A percentile compares a stretch with the other conserved stretches of the same genome.
Evolutionary conservation across 163 green algal genomes (phyloP).

Genomic region (Volvox carteri): DNA sequence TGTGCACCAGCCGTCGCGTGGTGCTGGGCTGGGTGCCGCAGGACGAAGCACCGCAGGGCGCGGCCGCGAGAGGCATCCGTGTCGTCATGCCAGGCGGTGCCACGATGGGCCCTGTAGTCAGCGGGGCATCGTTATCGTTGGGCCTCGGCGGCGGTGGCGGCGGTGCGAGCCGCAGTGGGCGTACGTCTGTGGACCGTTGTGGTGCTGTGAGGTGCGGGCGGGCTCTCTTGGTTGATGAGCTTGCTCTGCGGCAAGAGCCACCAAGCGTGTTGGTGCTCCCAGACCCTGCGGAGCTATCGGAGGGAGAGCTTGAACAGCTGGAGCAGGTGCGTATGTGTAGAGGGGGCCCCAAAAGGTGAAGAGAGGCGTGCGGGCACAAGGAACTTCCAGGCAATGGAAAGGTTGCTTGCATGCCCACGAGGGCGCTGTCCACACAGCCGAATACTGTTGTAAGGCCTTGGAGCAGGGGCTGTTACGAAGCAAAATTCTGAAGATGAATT

Average conservation of each 20-base stretch:
- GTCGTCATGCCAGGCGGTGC: neutral
- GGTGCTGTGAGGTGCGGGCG: neutral
- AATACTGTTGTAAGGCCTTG: too few relatives aligned
- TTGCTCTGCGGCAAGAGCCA: constrained; percentile 48
- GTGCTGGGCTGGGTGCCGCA: constrained; percentile 37
- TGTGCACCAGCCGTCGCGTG: constrained; percentile 38
- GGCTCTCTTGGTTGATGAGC: constrained; percentile 53
- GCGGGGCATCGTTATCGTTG: neutral
- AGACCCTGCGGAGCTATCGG: constrained; percentile 17
- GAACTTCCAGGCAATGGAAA: too few relatives aligned
- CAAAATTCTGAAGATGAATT: too few relatives aligned
- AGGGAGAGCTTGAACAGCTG: constrained; percentile 35
- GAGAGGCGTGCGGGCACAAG: too few relatives aligned
- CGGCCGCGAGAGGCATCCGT: constrained; percentile 49
- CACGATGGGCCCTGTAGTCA: neutral
- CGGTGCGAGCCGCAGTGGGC: neutral
- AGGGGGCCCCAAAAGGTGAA: too few relatives aligned
- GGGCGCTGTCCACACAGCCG: too few relatives aligned
- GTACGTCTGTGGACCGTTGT: neutral
- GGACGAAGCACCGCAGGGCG: constrained; percentile 59
- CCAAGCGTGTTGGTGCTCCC: constrained; percentile 51
- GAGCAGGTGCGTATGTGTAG: constrained; percentile 47
- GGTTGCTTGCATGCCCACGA: too few relatives aligned
- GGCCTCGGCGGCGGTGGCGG: neutral
- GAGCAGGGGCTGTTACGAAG: too few relatives aligned